These are phyloP conservation scores for Aeminium ludgeri DNA, from an alignment of 495 filamentous ascomycete genomes.

Conservation along the genomic window DNA sequence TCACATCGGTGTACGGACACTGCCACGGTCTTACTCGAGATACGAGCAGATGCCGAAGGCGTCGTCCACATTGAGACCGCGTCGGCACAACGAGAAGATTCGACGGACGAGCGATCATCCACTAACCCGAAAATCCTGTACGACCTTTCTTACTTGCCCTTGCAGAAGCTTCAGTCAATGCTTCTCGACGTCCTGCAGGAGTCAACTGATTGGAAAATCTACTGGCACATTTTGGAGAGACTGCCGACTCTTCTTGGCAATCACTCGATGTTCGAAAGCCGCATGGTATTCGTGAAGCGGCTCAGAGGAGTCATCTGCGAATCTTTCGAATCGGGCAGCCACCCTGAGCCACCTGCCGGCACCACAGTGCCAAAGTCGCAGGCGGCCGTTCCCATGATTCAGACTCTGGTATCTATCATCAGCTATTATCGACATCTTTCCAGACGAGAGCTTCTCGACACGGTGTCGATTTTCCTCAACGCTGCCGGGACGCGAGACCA, in stretches of 20 bases:
- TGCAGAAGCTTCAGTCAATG: constrained; percentile 6
- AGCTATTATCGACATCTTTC: constrained; percentile 74
- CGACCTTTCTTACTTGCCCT: constrained; percentile 21
- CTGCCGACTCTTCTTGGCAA: constrained; percentile 80
- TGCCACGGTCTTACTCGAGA: constrained; percentile 36
- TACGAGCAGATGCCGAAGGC: constrained; percentile 30
- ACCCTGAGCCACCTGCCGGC: constrained; percentile 54
- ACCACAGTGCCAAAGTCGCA: constrained; percentile 74
- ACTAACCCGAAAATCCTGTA: too few species aligned
- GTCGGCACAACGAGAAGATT: too few species aligned
- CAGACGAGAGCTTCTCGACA: constrained; percentile 73
- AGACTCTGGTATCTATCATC: constrained; percentile 65
- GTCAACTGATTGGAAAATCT: constrained; percentile 81
- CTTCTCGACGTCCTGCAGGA: constrained; percentile 42
- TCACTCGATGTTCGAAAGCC: constrained; percentile 60
- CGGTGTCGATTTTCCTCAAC: constrained; percentile 66
- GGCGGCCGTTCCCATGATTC: constrained; percentile 73
- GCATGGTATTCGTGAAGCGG: constrained; percentile 53
- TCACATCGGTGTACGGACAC: constrained; percentile 37
- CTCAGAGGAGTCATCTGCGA: constrained; percentile 66
- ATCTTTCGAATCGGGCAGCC: constrained; percentile 55
- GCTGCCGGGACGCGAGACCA: constrained; percentile 73
- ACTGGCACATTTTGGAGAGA: constrained; percentile 77
- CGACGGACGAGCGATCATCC: too few species aligned
- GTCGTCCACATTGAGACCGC: constrained; percentile 39